These are phyloP conservation scores for Cotoneaster glaucophyllus DNA, from an alignment of 306 rosid genomes.

Conservation along the genomic window DNA sequence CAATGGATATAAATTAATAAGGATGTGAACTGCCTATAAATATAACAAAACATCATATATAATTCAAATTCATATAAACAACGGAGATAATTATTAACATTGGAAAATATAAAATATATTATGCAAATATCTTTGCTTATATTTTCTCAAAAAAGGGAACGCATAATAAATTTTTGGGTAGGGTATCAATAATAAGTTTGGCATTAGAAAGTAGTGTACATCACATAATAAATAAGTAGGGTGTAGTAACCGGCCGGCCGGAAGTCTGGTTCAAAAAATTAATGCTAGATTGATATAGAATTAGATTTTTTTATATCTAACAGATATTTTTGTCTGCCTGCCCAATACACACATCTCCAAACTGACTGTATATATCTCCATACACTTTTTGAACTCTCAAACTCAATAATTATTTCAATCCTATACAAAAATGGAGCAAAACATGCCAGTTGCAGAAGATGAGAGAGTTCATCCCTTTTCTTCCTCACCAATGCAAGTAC, in stretches of 20 bases:
- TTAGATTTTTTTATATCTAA: not conserved
- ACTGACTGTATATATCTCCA: not conserved
- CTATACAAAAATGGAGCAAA: not conserved
- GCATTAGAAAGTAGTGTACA: not conserved
- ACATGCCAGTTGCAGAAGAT: not conserved
- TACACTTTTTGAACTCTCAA: not conserved
- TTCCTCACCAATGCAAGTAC: not conserved
- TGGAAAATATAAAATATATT: no score
- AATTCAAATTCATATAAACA: not conserved
- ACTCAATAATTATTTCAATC: not conserved
- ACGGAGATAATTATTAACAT: no score
- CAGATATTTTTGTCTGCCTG: not conserved
- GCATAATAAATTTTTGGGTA: no score
- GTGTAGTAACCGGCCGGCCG: constrained; percentile 3
- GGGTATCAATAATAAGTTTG: not conserved
- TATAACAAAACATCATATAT: not conserved
- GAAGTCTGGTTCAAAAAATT: constrained; percentile 1
- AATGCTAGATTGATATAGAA: not conserved
- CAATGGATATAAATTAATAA: no score
- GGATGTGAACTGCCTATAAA: not conserved
- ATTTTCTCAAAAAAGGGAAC: no score
- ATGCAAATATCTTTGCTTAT: not conserved
- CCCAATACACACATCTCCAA: not conserved
- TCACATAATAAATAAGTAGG: not conserved
- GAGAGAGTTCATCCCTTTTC: constrained; percentile 1